Percentiles rank a stretch among this genome's conserved stretches.
Conservation (phyloP, 2,329 filamentous ascomycete species). For the Colletotrichum paranaense region DNA sequence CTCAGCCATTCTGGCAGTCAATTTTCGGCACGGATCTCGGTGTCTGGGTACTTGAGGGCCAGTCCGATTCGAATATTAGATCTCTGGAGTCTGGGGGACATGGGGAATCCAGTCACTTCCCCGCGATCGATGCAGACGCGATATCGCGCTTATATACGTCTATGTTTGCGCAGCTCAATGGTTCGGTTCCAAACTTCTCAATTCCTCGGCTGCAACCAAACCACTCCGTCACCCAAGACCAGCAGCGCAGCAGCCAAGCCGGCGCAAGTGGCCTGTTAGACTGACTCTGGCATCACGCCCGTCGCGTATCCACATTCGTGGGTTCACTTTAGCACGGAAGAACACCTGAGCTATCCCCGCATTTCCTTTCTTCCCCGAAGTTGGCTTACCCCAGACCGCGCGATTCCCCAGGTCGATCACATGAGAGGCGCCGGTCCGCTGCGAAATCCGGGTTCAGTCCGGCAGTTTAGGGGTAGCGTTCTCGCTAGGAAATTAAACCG, state of each 20-base stretch:
- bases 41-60: not conserved
- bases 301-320: constrained; percentile 13
- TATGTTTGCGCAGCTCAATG: not conserved
- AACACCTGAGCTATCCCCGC: constrained; percentile 25
- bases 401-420: constrained; percentile 25
- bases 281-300: not conserved
- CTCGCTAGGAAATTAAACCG: constrained; percentile 22
- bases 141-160: constrained; percentile 21
- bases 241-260: not conserved
- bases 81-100: not conserved
- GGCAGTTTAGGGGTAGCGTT: not conserved
- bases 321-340: not conserved
- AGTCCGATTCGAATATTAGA: not conserved
- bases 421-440: constrained; percentile 5
- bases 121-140: not conserved
- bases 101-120: not conserved
- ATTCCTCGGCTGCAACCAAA: constrained; percentile 5
- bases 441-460: constrained; percentile 7
- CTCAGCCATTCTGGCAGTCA: constrained; percentile 19
- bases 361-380: not conserved
- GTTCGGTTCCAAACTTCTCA: not conserved
- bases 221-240: not conserved
- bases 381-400: constrained; percentile 24
- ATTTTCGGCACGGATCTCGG: not conserved
- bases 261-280: not conserved